Evolutionary conservation across 805 yeast genomes (phyloP), one percentile per base, ranked within the genome.

Genomic region (Kazachstania taianensis): DNA sequence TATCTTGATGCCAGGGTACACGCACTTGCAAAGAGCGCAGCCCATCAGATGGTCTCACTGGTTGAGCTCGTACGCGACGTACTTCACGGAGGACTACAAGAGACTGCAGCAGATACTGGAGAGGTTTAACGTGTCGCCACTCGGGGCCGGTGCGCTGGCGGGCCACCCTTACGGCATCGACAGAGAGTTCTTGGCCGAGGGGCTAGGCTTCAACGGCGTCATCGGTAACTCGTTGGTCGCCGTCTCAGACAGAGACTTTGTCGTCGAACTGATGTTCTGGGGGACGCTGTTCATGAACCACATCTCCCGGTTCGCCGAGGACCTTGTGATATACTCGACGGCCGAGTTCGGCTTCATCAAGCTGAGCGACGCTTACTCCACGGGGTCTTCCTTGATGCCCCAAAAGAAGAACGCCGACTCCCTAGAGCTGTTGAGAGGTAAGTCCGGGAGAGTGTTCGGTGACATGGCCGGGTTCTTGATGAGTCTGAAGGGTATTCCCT

Each of bases 31-130:
- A 69, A 81, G 95, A 59, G 97, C 97, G 2, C 99, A 87, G 64
- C 99, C 99, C n/a, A 92, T 92, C 54, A 76, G 99, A 65, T 92
- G 99, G 99, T 70, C 96, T 1, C 99, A 92, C 59, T 89, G 96
- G 96, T 69, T 92, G 46, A 75, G 89, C 47, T 78, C 85, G 57
- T 89, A 92, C 54, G 96, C 96, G 26, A 89, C 98, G 2, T 92
- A 87, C 57, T 80, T 92, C 61, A 74, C 87, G 7, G 86, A 86
- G 55, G 99, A 92, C 58, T 77, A 81, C 63, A 75, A 82, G 57
- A 75, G 98, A 57, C 70, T 92, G 48, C 63, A 72, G 44, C 92
- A 94, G 62, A 70, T 92, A 37, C 72, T 80, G 45, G 78, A 66
- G 38, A 78, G 98, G 61, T 75, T 85, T 38, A 92, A 94, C 57